Evolutionary conservation across 441 rosid species (phyloP), one percentile per base, ranked within the genome.

Genomic region (Croton laevigatus): DNA sequence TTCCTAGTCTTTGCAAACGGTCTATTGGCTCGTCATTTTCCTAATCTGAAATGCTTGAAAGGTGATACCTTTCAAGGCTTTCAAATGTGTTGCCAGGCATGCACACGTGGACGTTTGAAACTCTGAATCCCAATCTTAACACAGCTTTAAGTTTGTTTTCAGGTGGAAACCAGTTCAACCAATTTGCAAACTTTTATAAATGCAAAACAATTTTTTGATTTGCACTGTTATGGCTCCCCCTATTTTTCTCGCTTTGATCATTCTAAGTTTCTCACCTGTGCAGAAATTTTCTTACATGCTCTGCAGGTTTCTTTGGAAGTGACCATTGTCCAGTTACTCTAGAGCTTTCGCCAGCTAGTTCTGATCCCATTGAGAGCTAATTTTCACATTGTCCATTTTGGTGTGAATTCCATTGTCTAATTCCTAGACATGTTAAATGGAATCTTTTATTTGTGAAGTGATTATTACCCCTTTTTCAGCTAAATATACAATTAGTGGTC

Each of bases 301-400:
- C 74, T 64, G 62, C 90, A 90, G 99, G 93, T 65, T 92, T 90
- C 66, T 87, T 76, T 66, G 98, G 99, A 70, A 92, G 99, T 60
- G 99, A 94, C 81, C 99, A 90, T 65, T 92, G 93, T 78, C 98
- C 96, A 2, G 96, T 90, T 76, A 81, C 91, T 45, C 87, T 94
- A 4, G 91, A 89, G 79, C 94, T 92, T 59, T 86, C 89, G 8
- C 72, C 76, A 51, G 71, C 83, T 53, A 59, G 66, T 55, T 71
- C 76, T 42, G 83, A 80, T 40, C 59, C 70, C 54, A 27, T 1
- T 2, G 71, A 36, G 36, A 65, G 66, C 23, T 68, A 64, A 58
- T 63, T 8, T 51, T 36, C 71, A 22, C 49, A 20, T 4, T 51
- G 20, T 22, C 40, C 42, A 2, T 40, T 16, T 55, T 27, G 32